These are phyloP conservation scores for Mimosa pudica DNA, from an alignment of 306 rosid species.

Conservation along the genomic window DNA sequence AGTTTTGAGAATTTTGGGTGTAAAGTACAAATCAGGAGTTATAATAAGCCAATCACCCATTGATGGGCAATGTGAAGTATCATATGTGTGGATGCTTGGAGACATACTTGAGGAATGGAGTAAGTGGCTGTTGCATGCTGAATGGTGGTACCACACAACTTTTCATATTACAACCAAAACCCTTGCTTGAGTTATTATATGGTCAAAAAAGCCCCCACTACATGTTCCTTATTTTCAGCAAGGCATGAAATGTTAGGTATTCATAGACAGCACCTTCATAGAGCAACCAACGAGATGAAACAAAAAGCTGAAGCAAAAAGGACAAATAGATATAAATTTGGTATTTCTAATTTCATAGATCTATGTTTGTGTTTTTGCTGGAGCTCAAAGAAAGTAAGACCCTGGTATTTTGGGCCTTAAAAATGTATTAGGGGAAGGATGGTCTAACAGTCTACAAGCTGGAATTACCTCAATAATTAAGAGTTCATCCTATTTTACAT, in stretches of 20 bases:
- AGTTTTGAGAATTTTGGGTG: too few relatives aligned
- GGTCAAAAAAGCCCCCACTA: background rate
- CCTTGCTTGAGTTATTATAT: background rate
- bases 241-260: background rate
- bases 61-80: too few relatives aligned
- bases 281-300: background rate
- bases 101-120: background rate
- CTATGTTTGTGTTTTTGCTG: background rate
- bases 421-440: background rate
- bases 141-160: too few relatives aligned
- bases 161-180: too few relatives aligned
- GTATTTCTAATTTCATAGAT: background rate
- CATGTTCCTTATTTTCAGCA: background rate
- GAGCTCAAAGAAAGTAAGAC: background rate
- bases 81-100: background rate
- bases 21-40: too few relatives aligned
- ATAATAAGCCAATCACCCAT: too few relatives aligned
- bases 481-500: background rate
- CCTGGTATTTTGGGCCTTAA: background rate
- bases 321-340: background rate
- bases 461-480: background rate
- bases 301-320: too few relatives aligned
- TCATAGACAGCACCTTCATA: background rate
- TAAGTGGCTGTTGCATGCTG: too few relatives aligned
- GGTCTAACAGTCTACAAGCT: background rate